Base-by-base conservation (phyloP, 2,329 filamentous ascomycete genomes). In the Mariannaea elegans region DNA sequence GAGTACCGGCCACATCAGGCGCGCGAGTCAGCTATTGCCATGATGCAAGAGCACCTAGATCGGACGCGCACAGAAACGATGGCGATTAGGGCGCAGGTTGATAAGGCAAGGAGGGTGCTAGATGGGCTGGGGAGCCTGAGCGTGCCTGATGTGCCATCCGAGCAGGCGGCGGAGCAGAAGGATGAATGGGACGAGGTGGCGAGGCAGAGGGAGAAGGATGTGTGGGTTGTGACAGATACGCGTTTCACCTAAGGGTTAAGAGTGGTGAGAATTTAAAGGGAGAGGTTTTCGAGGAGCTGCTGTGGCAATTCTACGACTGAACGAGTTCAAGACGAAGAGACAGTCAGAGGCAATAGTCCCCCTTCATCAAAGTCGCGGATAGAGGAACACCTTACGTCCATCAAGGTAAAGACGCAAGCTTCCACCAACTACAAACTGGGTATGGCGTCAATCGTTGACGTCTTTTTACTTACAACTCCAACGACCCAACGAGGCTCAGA, bases 1-100 rank as follows among this genome's bases (percentile, higher is more conserved):
- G 90, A 97, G 75, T 98, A 97, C 77, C 86, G 94, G 29, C 94
- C 94, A 9, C 94, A 97, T 74, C 94, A 98, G 78, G 93, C 94
- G 21, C 81, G 94, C 42, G 94, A 97, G 79, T 93, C 90, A 24
- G 81, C 97, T 58, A 97, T 97, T 29, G 78, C 90, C 66, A 86
- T 94, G 81, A 93, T 97, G 90, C 91, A 97, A 77, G 89, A 91
- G 66, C 90, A 94, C 71, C 78, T 97, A 27, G 88, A 92, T 67
- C 84, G 82, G 66, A 90, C 89, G 55, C 86, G 84, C 65, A 85
- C 84, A 54, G 93, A 97, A 77, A 93, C 93, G 1, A 82, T 87
- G 31, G 86, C 84, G 3, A 87, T 93, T 44, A 82, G 84, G 58
- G 84, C 84, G 59, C 88, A 88, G 71, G 88, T 87, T 51, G 87